These are phyloP conservation scores for Penicillium sp. DNA, from an alignment of 2,329 filamentous ascomycete species.

Conservation along the genomic window DNA sequence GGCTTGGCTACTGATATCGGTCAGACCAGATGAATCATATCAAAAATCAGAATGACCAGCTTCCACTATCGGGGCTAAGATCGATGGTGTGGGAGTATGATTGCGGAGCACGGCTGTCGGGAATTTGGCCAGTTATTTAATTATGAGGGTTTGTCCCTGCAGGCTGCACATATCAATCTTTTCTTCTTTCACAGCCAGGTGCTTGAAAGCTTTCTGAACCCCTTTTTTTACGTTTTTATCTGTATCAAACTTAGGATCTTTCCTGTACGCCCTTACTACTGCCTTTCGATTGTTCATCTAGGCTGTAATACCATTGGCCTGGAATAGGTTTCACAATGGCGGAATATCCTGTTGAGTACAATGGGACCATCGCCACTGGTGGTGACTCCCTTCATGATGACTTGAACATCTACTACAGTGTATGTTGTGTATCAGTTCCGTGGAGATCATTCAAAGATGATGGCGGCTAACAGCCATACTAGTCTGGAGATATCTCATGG, in stretches of 20 bases:
- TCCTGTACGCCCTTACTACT: neutral
- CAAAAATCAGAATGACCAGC: slow-evolving; percentile 25
- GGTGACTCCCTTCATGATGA: slow-evolving; percentile 67
- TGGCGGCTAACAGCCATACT: slow-evolving; percentile 17
- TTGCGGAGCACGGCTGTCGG: slow-evolving; percentile 23
- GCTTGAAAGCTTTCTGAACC: slow-evolving; percentile 1
- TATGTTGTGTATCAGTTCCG: slow-evolving; percentile 4
- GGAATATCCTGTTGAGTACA: slow-evolving; percentile 55
- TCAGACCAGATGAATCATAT: slow-evolving; percentile 23
- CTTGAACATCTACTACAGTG: slow-evolving; percentile 80
- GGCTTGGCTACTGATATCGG: slow-evolving; percentile 21
- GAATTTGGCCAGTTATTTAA: slow-evolving; percentile 22
- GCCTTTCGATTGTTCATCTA: neutral
- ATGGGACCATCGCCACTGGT: slow-evolving; percentile 62
- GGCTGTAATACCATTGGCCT: neutral
- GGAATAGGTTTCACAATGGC: slow-evolving; percentile 31
- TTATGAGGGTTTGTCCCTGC: slow-evolving; percentile 23
- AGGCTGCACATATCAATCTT: slow-evolving; percentile 25
- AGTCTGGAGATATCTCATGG: slow-evolving; percentile 82
- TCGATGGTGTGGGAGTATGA: slow-evolving; percentile 20
- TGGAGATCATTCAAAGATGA: neutral
- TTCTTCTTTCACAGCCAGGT: neutral
- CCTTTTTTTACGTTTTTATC: neutral
- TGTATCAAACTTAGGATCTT: neutral
- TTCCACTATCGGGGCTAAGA: slow-evolving; percentile 26